Base-by-base conservation (phyloP, 2,329 filamentous ascomycete genomes). In the Penicillium aurantiogriseum region DNA sequence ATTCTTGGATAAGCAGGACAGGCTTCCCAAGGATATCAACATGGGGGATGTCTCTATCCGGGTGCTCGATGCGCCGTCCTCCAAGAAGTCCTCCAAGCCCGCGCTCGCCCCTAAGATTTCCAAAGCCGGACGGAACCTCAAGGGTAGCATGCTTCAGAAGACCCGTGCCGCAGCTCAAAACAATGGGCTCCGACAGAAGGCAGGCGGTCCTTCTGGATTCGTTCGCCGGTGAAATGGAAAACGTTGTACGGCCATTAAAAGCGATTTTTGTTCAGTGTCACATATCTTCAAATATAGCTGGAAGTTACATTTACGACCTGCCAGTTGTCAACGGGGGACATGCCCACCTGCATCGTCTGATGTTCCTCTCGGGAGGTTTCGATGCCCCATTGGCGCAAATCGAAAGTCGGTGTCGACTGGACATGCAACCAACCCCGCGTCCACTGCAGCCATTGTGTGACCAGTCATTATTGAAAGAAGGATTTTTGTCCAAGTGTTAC, bases 21-120 rank as follows among this genome's bases (percentile, higher is more conserved):
- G 78, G 63, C 71, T 75, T 11, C 72, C 77, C 17, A 83, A 81
- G 69, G 81, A 84, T 64, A 65, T 82, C 45, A 77, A 75, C 58
- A 74, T 76, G 55, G 80, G 81, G 2, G 76, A 76, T 47, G 71
- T 81, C 36, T 79, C 75, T 19, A 79, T 84, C 36, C 76, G 79
- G 21, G 80, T 84, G 8, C 65, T 83, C 40, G 75, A 76, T 35
- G 69, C 75, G 36, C 59, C 63, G 23, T 62, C 66, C 47, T 61
- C 68, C 25, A 66, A 66, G 46, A 74, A 74, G 60, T 77, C 75
- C 40, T 62, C 64, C n/a, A 71, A 76, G 36, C 64, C 77, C 19
- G 67, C 73, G 42, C 61, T 77, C n/a, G 64, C 77, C 7, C 81
- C 81, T 0, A 81, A 79, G 62, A 71, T 74, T 2, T 79, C 76